Base-by-base conservation (phyloP, 176 grass and related monocot species). In the Triticum turgidum region DNA sequence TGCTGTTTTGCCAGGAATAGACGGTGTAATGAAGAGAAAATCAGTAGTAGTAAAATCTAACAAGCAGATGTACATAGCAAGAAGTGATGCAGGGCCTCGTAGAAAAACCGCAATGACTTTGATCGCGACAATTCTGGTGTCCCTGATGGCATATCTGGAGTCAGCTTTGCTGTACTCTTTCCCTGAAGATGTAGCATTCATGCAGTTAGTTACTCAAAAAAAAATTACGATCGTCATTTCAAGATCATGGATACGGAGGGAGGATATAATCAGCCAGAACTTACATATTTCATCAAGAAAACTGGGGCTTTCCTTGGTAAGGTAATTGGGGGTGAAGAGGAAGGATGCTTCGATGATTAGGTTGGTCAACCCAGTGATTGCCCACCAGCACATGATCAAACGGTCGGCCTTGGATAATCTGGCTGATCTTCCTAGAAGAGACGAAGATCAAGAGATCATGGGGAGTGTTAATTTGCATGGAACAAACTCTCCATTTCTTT, bases 151-250 rank as follows among this genome's bases (percentile, higher is more conserved):
- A 79, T 97, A 97, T 89, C 94, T 93, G 15, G 94, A 97, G 80
- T 97, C 94, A 21, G 91, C 91, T 77, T 94, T 97, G 85, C 91
- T 93, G 39, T 97, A 97, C 85, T 97, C 94, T 83, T 97, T 97
- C 94, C 94, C 94, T 97, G 83, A n/a, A 87, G 2, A 25, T 75
- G 15, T 29, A 20, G 13, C 42, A 45, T 44, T 0, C 9, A 44
- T 42, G 39, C 39, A 44, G 41, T 44, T 44, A 45, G 3, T 45
- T 45, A 12, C 42, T 45, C 10, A 0, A 45, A 45, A 45, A 45
- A 3, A 45, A n/a, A n/a, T n/a, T n/a, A n/a, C n/a, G 11, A 12
- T 45, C 9, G 1, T 45, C 42, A 45, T 45, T 45, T 45, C 0
- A 0, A 1, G 42, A 45, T 45, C 0, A 45, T 4, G 11, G 42